Conservation (phyloP, 805 yeast genomes). For the Zygosaccharomyces siamensis region DNA sequence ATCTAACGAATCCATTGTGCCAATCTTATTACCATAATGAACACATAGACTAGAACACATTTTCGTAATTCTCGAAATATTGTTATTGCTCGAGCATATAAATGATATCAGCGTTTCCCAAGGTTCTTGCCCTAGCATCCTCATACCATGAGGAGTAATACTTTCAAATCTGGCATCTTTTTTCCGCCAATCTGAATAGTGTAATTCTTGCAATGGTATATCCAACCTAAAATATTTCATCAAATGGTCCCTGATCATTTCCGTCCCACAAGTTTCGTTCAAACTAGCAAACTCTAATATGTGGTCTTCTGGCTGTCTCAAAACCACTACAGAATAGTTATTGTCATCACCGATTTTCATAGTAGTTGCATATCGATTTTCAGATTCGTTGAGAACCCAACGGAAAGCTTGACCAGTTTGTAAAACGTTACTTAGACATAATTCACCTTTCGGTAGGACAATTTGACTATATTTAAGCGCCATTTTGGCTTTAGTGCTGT, state of each 20-base stretch:
- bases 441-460: slow-evolving; percentile 14
- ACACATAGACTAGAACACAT: slow-evolving; percentile 81
- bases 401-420: slow-evolving; percentile 36
- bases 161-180: slow-evolving; percentile 48
- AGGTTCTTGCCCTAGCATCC: slow-evolving; percentile 90
- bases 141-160: slow-evolving; percentile 51
- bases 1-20: slow-evolving; percentile 46
- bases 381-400: slow-evolving; percentile 27
- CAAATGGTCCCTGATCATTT: slow-evolving; percentile 42
- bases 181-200: slow-evolving; percentile 51
- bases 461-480: slow-evolving; percentile 12
- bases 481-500: slow-evolving; percentile 4
- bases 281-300: slow-evolving; percentile 45
- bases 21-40: slow-evolving; percentile 62
- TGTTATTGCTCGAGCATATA: slow-evolving; percentile 94
- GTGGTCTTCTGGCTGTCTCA: slow-evolving; percentile 56
- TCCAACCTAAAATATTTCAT: slow-evolving; percentile 67
- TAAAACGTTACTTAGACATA: slow-evolving; percentile 46
- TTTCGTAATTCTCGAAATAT: slow-evolving; percentile 84
- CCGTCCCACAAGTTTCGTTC: slow-evolving; percentile 27
- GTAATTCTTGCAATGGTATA: slow-evolving; percentile 49
- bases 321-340: slow-evolving; percentile 53
- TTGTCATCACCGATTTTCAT: slow-evolving; percentile 26
- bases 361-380: slow-evolving; percentile 23
- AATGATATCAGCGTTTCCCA: slow-evolving; percentile 92